These are phyloP conservation scores for Groenewaldozyma sp. DNA, from an alignment of 1,139 yeast genomes.

Conservation along the genomic window DNA sequence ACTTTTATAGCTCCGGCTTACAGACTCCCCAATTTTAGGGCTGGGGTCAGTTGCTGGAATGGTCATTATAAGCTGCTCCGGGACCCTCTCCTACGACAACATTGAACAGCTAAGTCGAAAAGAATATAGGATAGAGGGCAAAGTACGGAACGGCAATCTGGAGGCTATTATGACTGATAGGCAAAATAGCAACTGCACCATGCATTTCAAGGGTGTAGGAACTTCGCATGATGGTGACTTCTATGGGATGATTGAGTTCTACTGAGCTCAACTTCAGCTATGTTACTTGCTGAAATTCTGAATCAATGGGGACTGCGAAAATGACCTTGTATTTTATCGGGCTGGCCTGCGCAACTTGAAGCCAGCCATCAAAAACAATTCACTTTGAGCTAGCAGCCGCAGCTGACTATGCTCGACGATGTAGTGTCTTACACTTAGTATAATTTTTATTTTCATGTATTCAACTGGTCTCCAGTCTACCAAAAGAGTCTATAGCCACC, in stretches of 20 bases:
- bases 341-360: too few relatives aligned
- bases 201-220: conserved; percentile 12
- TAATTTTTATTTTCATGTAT: too few relatives aligned
- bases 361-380: too few relatives aligned
- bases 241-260: conserved; percentile 16
- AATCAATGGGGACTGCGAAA: too few relatives aligned
- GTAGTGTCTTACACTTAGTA: too few relatives aligned
- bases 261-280: too few relatives aligned
- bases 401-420: too few relatives aligned
- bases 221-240: conserved; percentile 11
- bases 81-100: conserved; percentile 20
- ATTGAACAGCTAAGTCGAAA: conserved; percentile 20
- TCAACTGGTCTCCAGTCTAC: too few relatives aligned
- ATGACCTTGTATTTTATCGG: too few relatives aligned
- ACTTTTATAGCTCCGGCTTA: neutral
- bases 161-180: conserved; percentile 9
- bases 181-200: conserved; percentile 8
- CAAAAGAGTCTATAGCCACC: too few relatives aligned
- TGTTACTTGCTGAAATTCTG: too few relatives aligned
- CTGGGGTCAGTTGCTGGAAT: neutral
- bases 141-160: conserved; percentile 12
- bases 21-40: neutral
- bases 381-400: too few relatives aligned
- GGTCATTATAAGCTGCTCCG: conserved; percentile 12
- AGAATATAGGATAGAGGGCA: conserved; percentile 18